Base-by-base conservation (phyloP, 2,329 filamentous ascomycete species). In the Blumeriella jaapii region DNA sequence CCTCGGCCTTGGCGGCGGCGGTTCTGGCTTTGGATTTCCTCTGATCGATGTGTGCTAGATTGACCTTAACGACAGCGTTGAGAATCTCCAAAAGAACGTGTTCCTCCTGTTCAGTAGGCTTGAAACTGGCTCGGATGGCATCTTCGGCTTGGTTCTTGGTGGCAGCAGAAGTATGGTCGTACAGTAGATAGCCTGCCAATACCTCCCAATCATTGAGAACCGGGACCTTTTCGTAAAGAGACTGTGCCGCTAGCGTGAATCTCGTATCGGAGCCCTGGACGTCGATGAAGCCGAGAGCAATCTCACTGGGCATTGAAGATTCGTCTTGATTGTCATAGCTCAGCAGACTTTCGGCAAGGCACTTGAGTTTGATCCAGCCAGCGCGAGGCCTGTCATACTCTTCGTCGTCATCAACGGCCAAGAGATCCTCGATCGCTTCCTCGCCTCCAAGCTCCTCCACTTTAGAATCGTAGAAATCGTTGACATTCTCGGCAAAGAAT, bases 351-450 rank as follows among this genome's bases (percentile, higher is more conserved):
- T 94, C 85, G 2, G 82, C 83, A 10, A 98, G 67, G 46, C 82
- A 89, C 60, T 96, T 98, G 54, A 93, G 74, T 54, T 83, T 85
- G 50, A 96, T 73, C 91, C 91, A 98, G 44, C 82, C 79, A 29
- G 76, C 67, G 41, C 82, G 78, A 2, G 87, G 83, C 2, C 75
- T 74, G 34, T 82, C 77, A 42, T 76, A 82, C 45, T 87, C 79
- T 9, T 86, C 80, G 11, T 81, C 77, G n/a, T 82, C 72, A 23
- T 71, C 68, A 1, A 73, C 73, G 6, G 76, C 73, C 38, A 93
- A 69, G 6, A 75, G 65, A 52, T 95, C 87, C 29, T 83, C 74
- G 6, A 94, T 63, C 0, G 65, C 69, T 46, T 91, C 83, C 34
- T 78, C 71, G 15, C 89, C 87, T 26, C 83, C 84, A 38, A 95